Percentiles rank a stretch among this genome's conserved stretches.
These are phyloP conservation scores for Solanum okadae DNA, from an alignment of 257 asterid genomes.

Conservation along the genomic window DNA sequence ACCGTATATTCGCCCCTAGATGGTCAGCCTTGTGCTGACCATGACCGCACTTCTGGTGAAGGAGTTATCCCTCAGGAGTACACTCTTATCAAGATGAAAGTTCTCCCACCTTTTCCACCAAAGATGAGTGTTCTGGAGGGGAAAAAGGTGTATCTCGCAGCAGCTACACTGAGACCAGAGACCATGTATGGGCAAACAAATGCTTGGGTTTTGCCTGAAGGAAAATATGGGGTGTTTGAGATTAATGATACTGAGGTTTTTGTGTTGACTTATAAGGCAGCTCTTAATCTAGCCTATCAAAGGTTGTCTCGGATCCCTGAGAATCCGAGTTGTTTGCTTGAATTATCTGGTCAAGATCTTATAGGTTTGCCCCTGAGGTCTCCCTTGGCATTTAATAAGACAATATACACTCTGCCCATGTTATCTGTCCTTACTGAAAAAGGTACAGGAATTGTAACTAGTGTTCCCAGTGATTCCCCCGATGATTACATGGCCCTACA, in stretches of 20 bases:
- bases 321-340: constrained; percentile 74
- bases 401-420: constrained; percentile 87
- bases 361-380: constrained; percentile 73
- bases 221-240: constrained; percentile 90
- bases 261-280: constrained; percentile 66
- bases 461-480: constrained; percentile 96
- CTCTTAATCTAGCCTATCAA: constrained; percentile 88
- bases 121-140: constrained; percentile 69
- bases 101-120: constrained; percentile 66
- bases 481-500: constrained; percentile 90
- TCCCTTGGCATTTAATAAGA: constrained; percentile 65
- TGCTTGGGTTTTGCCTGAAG: constrained; percentile 93
- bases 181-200: constrained; percentile 96
- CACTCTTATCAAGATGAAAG: constrained; percentile 89
- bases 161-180: constrained; percentile 92
- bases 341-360: constrained; percentile 82
- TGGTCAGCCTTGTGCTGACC: constrained; percentile 98
- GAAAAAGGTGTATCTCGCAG: constrained; percentile 83
- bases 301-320: constrained; percentile 59
- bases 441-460: constrained; percentile 94
- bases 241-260: constrained; percentile 72
- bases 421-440: constrained; percentile 81
- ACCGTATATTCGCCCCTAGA: constrained; percentile 81
- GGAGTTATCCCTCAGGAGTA: constrained; percentile 95
- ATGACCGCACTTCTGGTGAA: constrained; percentile 95